Percentiles rank a stretch among this genome's conserved stretches.
These are phyloP conservation scores for Chrysoporthe austroafricana DNA, from an alignment of 2,329 filamentous ascomycete genomes.

Conservation along the genomic window DNA sequence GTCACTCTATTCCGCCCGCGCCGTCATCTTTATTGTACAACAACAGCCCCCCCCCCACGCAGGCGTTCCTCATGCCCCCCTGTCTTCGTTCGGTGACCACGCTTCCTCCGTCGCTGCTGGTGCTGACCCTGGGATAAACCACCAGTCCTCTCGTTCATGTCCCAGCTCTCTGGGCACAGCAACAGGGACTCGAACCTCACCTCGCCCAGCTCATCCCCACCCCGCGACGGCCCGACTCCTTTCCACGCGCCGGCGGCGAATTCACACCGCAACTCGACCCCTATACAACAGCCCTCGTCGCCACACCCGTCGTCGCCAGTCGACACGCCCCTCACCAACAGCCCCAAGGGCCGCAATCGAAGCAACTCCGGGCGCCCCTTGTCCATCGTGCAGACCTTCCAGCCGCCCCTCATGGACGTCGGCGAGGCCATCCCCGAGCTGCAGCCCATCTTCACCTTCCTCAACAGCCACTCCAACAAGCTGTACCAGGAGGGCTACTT, in stretches of 20 bases:
- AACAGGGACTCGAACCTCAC: constrained; percentile 46
- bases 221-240: constrained; percentile 37
- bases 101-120: constrained; percentile 25
- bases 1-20: constrained; percentile 19
- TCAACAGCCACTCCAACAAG: constrained; percentile 96
- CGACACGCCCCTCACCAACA: constrained; percentile 48
- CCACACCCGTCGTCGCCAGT: constrained; percentile 45
- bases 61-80: constrained; percentile 5
- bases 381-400: constrained; percentile 86
- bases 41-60: constrained; percentile 6
- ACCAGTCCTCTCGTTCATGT: constrained; percentile 86
- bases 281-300: constrained; percentile 35
- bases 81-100: constrained; percentile 17
- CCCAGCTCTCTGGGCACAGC: constrained; percentile 65
- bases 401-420: constrained; percentile 84
- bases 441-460: constrained; percentile 88
- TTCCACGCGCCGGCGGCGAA: constrained; percentile 17
- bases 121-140: constrained; percentile 28
- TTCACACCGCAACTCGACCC: constrained; percentile 31
- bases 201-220: constrained; percentile 50
- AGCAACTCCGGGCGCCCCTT: constrained; percentile 67
- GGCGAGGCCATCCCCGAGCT: constrained; percentile 85
- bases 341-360: constrained; percentile 47
- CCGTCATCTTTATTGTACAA: constrained; percentile 22
- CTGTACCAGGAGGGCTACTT: constrained; percentile 98